Base-by-base conservation (phyloP, 345 rosid species). In the Syzygium aromaticum region DNA sequence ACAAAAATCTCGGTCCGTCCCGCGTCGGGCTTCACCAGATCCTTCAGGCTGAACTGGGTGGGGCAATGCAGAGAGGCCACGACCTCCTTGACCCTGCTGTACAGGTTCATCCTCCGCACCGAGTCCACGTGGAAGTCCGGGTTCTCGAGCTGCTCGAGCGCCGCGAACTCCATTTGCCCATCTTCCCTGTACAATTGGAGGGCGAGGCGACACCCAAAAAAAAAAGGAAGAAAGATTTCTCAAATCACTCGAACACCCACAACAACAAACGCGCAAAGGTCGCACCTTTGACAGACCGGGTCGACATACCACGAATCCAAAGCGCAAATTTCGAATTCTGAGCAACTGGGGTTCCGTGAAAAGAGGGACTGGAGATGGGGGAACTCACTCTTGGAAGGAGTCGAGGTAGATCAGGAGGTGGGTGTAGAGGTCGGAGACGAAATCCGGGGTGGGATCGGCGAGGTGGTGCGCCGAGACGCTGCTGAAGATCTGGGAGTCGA, bases 111-210 rank as follows among this genome's bases (percentile, higher is more conserved):
- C 19, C 52, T 82, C 82, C 90, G 93, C 54, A 93, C 84, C 2
- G 97, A 93, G 8, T 93, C 96, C 12, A 78, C 86, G 84, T 94
- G 96, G 86, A 90, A 90, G 82, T 96, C 97, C n/a, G 99, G 99
- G 87, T 95, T 96, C 94, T 98, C 99, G 30, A 98, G 90, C 90
- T 92, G 92, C 92, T 92, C 99, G 88, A 98, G 87, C 10, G 96
- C 97, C 15, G 92, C 90, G 85, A 96, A 96, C 59, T 94, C 98
- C 88, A 96, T 87, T 86, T 95, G 98, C 57, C 94, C 98, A 85
- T 96, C 98, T 86, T 94, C 99, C 85, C 99, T 96, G 88, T 85
- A 87, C 46, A 88, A 61, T 67, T 28, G 49, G 30, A n/a, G 52
- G 83, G 25, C 40, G 10, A 23, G 83, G 25, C 40, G 10, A 23